These are phyloP conservation scores for Suillus subaureus DNA, from an alignment of 768 basidiomycete species.

Conservation along the genomic window DNA sequence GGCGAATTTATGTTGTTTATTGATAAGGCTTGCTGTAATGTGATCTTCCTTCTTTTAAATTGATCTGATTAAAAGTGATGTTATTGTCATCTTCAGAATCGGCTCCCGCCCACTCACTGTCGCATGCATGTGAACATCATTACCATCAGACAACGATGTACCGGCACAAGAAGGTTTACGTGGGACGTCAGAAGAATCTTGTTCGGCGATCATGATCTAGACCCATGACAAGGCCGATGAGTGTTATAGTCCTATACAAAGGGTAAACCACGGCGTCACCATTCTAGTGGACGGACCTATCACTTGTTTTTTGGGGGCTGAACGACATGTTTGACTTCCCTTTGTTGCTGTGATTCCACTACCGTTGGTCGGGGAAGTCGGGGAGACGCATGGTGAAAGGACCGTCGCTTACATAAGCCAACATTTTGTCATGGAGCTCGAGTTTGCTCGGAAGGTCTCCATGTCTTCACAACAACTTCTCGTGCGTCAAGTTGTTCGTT, in stretches of 20 bases:
- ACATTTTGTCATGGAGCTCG: neutral
- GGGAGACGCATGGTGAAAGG: neutral
- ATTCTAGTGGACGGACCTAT: neutral
- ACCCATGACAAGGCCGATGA: neutral
- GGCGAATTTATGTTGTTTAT: neutral
- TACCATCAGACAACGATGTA: neutral
- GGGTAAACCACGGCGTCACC: neutral
- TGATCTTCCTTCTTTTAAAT: neutral
- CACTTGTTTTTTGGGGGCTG: neutral
- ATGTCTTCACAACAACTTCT: conserved; percentile 4
- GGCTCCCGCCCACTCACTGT: neutral
- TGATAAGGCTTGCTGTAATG: too few species aligned
- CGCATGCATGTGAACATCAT: neutral
- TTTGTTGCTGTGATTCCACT: neutral
- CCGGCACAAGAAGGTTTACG: neutral
- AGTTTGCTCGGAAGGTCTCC: neutral
- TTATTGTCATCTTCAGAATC: neutral
- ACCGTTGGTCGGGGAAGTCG: neutral
- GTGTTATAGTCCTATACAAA: neutral
- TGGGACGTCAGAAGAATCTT: neutral
- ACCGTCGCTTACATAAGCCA: neutral
- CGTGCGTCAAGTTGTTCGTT: neutral
- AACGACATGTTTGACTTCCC: neutral
- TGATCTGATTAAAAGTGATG: neutral
- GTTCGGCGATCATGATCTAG: neutral